These are phyloP conservation scores for Saccharomyces hybrid DNA, from an alignment of 1,139 yeast species.

Conservation along the genomic window DNA sequence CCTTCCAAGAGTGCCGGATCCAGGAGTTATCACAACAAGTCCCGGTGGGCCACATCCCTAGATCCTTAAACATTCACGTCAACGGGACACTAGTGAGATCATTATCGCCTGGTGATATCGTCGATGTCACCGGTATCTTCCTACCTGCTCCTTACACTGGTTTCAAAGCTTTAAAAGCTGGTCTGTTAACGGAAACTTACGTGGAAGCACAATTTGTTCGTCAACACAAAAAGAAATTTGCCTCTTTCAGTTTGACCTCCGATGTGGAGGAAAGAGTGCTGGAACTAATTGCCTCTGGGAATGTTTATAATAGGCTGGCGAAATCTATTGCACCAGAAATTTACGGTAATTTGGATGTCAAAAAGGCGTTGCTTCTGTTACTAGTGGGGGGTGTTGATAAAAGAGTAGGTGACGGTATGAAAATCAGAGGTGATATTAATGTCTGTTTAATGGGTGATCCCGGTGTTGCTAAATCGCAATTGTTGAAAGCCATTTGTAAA, in stretches of 20 bases:
- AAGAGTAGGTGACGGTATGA: conserved; percentile 91
- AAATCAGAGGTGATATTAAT: conserved; percentile 95
- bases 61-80: conserved; percentile 74
- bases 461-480: conserved; percentile 97
- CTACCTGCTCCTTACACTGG: conserved; percentile 96
- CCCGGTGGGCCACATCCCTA: conserved; percentile 96
- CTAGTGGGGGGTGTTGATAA: conserved; percentile 95
- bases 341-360: conserved; percentile 87
- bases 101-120: conserved; percentile 90
- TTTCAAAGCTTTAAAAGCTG: conserved; percentile 84
- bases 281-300: conserved; percentile 49
- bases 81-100: conserved; percentile 85
- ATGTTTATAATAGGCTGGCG: conserved; percentile 73
- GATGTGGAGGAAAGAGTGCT: conserved; percentile 51
- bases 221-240: conserved; percentile 88
- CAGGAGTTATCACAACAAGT: conserved; percentile 96
- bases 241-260: conserved; percentile 49
- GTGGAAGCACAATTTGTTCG: conserved; percentile 77
- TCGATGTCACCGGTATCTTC: conserved; percentile 85
- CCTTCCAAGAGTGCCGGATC: conserved; percentile 90
- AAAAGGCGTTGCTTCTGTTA: conserved; percentile 75
- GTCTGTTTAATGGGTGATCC: conserved; percentile 99
- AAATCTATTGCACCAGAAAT: conserved; percentile 96
- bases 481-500: conserved; percentile 81
- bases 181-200: conserved; percentile 87